A percentile compares a stretch with the other conserved stretches of the same genome.
These are phyloP conservation scores for Phyllosticta citriasiana DNA, from an alignment of 2,329 filamentous ascomycete genomes.

Conservation along the genomic window DNA sequence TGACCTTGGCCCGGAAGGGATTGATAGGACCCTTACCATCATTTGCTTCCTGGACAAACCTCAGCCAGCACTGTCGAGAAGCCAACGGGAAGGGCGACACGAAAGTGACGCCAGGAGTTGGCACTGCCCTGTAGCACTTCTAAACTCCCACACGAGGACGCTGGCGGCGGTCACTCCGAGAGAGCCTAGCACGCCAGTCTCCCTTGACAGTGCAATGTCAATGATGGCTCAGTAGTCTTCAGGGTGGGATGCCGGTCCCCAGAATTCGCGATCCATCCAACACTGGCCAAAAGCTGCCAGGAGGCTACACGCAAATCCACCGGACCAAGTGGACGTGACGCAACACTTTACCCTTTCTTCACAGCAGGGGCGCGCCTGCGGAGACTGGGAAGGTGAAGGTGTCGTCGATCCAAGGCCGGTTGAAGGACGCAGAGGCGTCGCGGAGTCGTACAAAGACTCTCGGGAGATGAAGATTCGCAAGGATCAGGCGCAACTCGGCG, in stretches of 20 bases:
- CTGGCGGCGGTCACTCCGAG: slow-evolving; percentile 7
- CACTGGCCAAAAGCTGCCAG: neutral
- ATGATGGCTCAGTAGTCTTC: neutral
- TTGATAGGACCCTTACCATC: neutral
- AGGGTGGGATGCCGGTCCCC: neutral
- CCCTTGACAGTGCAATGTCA: slow-evolving; percentile 5
- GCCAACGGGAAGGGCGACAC: neutral
- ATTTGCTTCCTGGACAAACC: neutral
- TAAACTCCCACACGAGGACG: neutral
- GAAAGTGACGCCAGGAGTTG: neutral
- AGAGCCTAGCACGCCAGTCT: slow-evolving; percentile 4
- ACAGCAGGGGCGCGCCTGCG: slow-evolving; percentile 3
- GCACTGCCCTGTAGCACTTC: neutral
- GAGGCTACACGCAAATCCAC: neutral
- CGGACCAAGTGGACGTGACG: neutral
- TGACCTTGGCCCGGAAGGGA: neutral
- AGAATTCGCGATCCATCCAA: neutral
- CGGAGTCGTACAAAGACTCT: slow-evolving; percentile 4
- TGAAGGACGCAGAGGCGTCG: slow-evolving; percentile 8
- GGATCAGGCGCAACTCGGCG: neutral
- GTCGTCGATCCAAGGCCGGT: slow-evolving; percentile 8
- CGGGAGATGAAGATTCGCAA: slow-evolving; percentile 9
- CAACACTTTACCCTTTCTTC: slow-evolving; percentile 7
- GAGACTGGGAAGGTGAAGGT: slow-evolving; percentile 5
- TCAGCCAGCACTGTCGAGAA: neutral